Base-by-base conservation (phyloP, 2,329 filamentous ascomycete species). In the Coniosporium tulheliwenetii region DNA sequence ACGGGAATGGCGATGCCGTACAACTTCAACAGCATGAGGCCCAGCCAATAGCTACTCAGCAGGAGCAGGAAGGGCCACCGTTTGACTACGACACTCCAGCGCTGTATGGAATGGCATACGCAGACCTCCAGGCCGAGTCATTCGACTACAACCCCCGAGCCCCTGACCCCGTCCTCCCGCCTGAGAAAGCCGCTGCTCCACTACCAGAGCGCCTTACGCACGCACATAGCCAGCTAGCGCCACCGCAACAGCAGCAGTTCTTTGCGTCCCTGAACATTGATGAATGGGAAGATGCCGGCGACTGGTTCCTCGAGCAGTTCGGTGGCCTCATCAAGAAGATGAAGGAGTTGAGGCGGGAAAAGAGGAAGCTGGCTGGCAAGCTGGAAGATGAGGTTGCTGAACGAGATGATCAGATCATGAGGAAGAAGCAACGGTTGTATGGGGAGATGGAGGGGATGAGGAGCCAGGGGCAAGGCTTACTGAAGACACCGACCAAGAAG, bases 281-380 rank as follows among this genome's bases (percentile, higher is more conserved):
- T 3, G 65, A 77, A 45, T 78, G 75, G 71, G 75, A 79, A 55
- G 66, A 75, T 37, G 70, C 73, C 15, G 75, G 75, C 2, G 71
- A 76, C 43, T 72, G 74, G 64, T 67, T 79, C 37, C 61, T 78
- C 1, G 66, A 69, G 1, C 63, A 65, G 39, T 77, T 79, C 48
- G 60, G 60, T 38, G 55, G 61, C 4, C 57, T 76, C 34, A 52
- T 77, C 32, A 54, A 57, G 13, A 64, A 66, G 38, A 66, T 75
- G 48, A 75, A 67, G 48, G 57, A 65, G 1, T 62, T 67, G 26
- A 63, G 76, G 34, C 64, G 66, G 44, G 63, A 68, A 34, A 71
- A 75, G 51, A 64, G 75, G 15, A 65, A 64, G 39, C 61, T 69
- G 5, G 71, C 71, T 2, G 56, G 59, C 30, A 54, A 61, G 2